Percentiles rank a stretch among this genome's conserved stretches.
Conservation (phyloP, 768 basidiomycete genomes). For the Boletus rubroflammeus region DNA sequence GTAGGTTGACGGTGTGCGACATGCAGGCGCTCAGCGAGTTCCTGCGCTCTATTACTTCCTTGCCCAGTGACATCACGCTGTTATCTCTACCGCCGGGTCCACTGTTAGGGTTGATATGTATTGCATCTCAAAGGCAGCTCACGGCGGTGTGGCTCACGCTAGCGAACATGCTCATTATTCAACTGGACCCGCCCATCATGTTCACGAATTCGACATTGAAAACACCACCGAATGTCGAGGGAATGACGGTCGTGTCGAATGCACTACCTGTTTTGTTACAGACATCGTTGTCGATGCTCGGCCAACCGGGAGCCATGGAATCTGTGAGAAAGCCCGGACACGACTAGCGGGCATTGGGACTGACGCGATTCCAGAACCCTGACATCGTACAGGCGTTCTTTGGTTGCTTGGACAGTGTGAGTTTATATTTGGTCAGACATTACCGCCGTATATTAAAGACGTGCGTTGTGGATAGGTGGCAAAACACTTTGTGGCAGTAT, state of each 20-base stretch:
- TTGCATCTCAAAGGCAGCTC: conserved; percentile 65
- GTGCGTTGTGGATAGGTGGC: conserved; percentile 35
- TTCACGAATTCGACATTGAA: conserved; percentile 42
- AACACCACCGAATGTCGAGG: conserved; percentile 50
- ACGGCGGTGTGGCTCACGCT: conserved; percentile 85
- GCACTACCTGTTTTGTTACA: conserved; percentile 58
- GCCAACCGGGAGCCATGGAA: conserved; percentile 63
- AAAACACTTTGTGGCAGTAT: conserved; percentile 55
- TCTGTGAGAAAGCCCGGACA: conserved; percentile 43
- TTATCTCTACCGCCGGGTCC: conserved; percentile 80
- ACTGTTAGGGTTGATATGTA: conserved; percentile 72
- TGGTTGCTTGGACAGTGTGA: conserved; percentile 71
- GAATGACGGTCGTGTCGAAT: conserved; percentile 51
- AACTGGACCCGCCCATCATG: conserved; percentile 69
- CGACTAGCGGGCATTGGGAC: background rate
- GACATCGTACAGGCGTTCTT: conserved; percentile 92
- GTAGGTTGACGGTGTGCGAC: conserved; percentile 1
- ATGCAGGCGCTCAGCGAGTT: conserved; percentile 74
- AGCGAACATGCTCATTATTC: conserved; percentile 73
- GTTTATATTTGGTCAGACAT: conserved; percentile 19
- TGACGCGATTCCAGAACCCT: conserved; percentile 60
- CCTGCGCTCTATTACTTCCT: conserved; percentile 80
- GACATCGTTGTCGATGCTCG: conserved; percentile 50
- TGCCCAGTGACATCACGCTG: conserved; percentile 73
- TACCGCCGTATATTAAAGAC: background rate